These are phyloP conservation scores for Durusdinium trenchii DNA, from an alignment of 73 alveolate genomes.

Conservation along the genomic window DNA sequence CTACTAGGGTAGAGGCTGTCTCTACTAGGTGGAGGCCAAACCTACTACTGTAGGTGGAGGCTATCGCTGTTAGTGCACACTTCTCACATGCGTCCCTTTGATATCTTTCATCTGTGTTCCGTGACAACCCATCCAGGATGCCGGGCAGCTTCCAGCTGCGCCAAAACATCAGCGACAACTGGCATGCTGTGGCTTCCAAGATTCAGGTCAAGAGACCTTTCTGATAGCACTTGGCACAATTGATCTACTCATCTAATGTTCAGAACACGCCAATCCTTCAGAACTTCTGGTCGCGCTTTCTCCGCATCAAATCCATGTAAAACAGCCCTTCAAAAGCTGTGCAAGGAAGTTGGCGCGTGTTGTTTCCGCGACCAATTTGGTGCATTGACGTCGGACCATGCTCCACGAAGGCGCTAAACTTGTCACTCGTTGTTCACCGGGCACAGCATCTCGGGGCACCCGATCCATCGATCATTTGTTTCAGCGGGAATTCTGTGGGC, in stretches of 20 bases:
- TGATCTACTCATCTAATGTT: background rate
- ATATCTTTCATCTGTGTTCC: background rate
- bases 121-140: background rate
- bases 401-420: background rate
- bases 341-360: background rate
- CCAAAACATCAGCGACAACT: constrained; percentile 14
- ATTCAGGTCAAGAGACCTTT: background rate
- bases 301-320: background rate
- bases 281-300: background rate
- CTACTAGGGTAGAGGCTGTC: no score
- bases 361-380: constrained; percentile 16
- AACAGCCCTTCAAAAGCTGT: background rate
- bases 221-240: background rate
- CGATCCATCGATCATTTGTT: background rate
- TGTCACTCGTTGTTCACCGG: background rate
- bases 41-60: background rate
- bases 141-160: background rate
- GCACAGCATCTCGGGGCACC: background rate
- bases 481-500: no score
- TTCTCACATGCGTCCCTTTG: background rate
- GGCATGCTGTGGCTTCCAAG: background rate
- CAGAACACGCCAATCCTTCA: background rate
- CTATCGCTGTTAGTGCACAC: background rate
- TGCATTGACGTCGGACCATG: constrained; percentile 6
- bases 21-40: background rate